These are phyloP conservation scores for Escovopsis weberi DNA, from an alignment of 2,329 filamentous ascomycete genomes.

Conservation along the genomic window DNA sequence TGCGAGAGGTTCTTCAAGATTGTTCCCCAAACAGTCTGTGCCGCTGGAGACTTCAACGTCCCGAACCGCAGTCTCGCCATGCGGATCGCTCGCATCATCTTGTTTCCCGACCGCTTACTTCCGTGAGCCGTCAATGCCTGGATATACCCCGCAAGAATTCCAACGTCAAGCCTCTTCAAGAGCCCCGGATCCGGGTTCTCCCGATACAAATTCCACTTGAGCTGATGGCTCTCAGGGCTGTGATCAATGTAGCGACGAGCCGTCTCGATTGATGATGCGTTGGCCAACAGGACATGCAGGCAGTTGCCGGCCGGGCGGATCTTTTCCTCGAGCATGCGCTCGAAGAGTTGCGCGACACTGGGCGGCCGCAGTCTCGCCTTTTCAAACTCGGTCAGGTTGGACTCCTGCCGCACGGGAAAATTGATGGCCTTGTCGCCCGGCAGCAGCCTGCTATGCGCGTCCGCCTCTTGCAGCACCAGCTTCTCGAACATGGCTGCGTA, in stretches of 20 bases:
- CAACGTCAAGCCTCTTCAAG: slow-evolving; percentile 14
- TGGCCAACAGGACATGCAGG: slow-evolving; percentile 39
- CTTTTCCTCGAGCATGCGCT: slow-evolving; percentile 37
- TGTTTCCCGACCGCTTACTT: slow-evolving; percentile 9
- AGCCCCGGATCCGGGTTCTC: slow-evolving; percentile 11
- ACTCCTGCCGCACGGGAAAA: slow-evolving; percentile 18
- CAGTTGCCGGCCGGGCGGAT: slow-evolving; percentile 34
- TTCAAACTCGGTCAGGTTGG: slow-evolving; percentile 50
- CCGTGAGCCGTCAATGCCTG: slow-evolving; percentile 13
- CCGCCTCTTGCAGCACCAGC: slow-evolving; percentile 23
- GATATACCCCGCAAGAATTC: slow-evolving; percentile 36
- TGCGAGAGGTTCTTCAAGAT: slow-evolving; percentile 21
- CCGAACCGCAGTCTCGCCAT: slow-evolving; percentile 15
- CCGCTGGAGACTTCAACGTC: slow-evolving; percentile 13
- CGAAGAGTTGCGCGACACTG: slow-evolving; percentile 40
- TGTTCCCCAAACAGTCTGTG: slow-evolving; percentile 17
- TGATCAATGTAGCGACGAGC: slow-evolving; percentile 37
- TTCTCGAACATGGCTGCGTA: slow-evolving; percentile 49
- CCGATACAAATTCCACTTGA: slow-evolving; percentile 8
- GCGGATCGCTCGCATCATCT: slow-evolving; percentile 18
- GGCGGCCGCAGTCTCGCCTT: slow-evolving; percentile 48
- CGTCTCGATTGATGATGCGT: slow-evolving; percentile 31
- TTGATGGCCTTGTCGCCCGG: slow-evolving; percentile 49
- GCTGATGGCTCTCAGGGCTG: slow-evolving; percentile 14
- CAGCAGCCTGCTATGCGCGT: slow-evolving; percentile 17